These are phyloP conservation scores for Teratosphaeriaceae sp. DNA, from an alignment of 2,329 filamentous ascomycete species.

Conservation along the genomic window DNA sequence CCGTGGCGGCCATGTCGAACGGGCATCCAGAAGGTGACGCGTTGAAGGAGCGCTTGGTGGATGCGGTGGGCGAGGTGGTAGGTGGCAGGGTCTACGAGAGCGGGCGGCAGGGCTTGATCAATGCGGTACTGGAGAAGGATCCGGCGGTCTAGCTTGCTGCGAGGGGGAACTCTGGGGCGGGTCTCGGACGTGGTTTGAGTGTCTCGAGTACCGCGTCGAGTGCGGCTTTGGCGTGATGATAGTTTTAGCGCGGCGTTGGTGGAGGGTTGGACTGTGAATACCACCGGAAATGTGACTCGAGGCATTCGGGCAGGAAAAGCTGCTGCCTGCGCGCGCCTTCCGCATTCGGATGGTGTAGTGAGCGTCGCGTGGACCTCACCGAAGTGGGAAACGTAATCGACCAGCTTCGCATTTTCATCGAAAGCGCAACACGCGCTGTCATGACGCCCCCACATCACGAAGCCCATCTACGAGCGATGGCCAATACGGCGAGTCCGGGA, in stretches of 20 bases:
- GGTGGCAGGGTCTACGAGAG: slow-evolving; percentile 34
- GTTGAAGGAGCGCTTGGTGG: slow-evolving; percentile 35
- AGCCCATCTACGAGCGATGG: no score
- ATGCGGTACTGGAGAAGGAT: slow-evolving; percentile 34
- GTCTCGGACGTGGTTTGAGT: not conserved
- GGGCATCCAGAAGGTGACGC: slow-evolving; percentile 35
- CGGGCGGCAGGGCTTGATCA: slow-evolving; percentile 31
- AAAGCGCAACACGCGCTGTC: no score
- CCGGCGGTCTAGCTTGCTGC: slow-evolving; percentile 13
- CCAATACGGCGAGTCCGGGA: no score
- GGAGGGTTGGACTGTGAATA: no score
- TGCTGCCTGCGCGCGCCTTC: no score
- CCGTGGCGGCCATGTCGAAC: slow-evolving; percentile 27
- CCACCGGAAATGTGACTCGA: no score
- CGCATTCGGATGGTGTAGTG: no score
- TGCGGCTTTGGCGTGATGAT: not conserved
- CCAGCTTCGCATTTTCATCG: no score
- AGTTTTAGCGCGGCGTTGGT: slow-evolving; percentile 1
- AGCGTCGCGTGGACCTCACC: no score
- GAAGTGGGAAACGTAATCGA: no score
- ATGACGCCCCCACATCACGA: no score
- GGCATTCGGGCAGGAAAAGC: no score
- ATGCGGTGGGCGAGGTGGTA: slow-evolving; percentile 39
- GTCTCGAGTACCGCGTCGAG: not conserved
- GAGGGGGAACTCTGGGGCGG: not conserved